Evolutionary conservation across 768 basidiomycete genomes (phyloP), one percentile per base, ranked within the genome.

Genomic region (Filobasidium wieringae): DNA sequence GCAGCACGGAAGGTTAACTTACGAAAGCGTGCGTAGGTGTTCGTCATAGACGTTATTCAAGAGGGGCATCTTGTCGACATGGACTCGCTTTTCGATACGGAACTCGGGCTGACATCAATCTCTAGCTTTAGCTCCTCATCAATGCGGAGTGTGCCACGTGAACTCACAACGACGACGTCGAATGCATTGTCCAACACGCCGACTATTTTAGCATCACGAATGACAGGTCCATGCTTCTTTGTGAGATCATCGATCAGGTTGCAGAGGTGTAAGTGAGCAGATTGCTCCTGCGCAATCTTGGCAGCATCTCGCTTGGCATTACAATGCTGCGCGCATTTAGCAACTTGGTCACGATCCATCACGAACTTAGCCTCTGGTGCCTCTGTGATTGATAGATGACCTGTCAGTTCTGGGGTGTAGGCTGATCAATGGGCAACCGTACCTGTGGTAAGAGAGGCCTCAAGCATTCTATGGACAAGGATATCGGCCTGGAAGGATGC

Each of bases 41-140:
- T 96, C 93, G 68, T 97, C 92, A 70, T 90, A 90, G 52, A 96
- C 89, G 69, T 90, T 86, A 66, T 93, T 96, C 86, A 95, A 89
- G 58, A 95, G 88, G 26, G 95, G 93, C 88, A 99, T 95, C 76
- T 97, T 91, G 71, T 97, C 95, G 39, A 92, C 88, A 67, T 97
- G 95, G 2, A 97, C 92, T 34, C 95, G 82, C 78, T 99, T 99
- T 78, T 99, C 95, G 65, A 99, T 96, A 31, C 93, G 89, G 70
- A 97, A 97, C 73, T 97, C 95, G 39, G 89, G 87, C 70, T 72
- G 55, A 14, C 7, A 4, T 17, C 15, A 60, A 58, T n/a, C n/a
- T n/a, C n/a, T 32, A 63, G 49, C 56, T 33, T 55, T 26, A n/a
- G 57, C 22, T 58, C 40, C 43, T 27, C 17, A 22, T 11, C 11